Base-by-base conservation (phyloP, 257 asterid species). In the Solanum chmielewskii region DNA sequence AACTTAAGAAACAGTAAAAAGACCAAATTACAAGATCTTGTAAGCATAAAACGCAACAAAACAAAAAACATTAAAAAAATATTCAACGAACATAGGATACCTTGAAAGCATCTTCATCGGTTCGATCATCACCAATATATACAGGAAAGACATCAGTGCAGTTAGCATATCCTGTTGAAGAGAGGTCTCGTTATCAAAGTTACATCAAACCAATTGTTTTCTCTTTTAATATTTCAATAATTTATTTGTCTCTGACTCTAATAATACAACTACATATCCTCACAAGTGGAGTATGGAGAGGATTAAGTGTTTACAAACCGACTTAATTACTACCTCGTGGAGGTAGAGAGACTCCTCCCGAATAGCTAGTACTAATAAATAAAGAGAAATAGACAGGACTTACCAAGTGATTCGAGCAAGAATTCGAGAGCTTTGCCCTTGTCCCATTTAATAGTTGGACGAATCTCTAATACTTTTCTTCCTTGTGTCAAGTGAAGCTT, bases 401-500 rank as follows among this genome's bases (percentile, higher is more conserved):
- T 85, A 96, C 99, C 99, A 85, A 96, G 98, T 42, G 99, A 95
- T 90, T 95, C 96, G 41, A 96, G 85, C 80, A 96, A 92, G 89
- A 96, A 96, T 88, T 96, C 98, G 80, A 96, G 94, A 71, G 99
- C 99, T 91, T 95, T 96, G 86, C 99, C 99, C 83, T 96, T 96
- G 95, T 96, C 99, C 99, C 99, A 96, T 89, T 94, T 95, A 91
- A 96, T 95, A 68, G 94, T 93, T 27, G 99, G 99, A 47, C 99
- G 98, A 37, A 96, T 94, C 90, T 96, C 99, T 29, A 96, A 90
- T 56, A 95, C 99, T 95, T 94, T 96, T 88, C 98, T 91, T 66
- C 99, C 99, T 85, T 94, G 96, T 68, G 94, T 90, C 86, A 95
- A 84, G 73, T 94, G 94, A 75, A 96, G 98, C 92, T 90, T 90